Conservation (phyloP, 2,329 filamentous ascomycete species). For the Didymella pomorum region DNA sequence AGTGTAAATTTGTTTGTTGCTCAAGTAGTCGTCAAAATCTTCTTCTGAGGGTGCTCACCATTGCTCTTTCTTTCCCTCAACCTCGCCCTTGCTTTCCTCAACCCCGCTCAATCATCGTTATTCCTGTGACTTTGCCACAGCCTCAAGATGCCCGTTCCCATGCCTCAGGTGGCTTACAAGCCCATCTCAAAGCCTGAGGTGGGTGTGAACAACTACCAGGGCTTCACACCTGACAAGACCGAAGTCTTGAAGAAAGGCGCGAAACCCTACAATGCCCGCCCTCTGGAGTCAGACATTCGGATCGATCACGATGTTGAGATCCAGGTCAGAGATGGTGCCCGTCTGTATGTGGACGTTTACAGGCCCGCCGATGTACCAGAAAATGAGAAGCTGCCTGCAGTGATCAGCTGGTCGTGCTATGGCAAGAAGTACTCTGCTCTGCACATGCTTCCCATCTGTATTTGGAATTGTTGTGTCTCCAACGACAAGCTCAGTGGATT, state of each 20-base stretch:
- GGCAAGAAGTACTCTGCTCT: constrained; percentile 47
- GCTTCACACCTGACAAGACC: not conserved
- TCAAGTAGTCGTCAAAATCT: not conserved
- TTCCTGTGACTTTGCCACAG: not conserved
- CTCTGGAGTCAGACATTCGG: not conserved
- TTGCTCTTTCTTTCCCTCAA: not conserved
- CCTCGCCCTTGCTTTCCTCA: too few species aligned
- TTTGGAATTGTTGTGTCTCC: not conserved
- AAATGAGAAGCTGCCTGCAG: constrained; percentile 52
- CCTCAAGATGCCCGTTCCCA: not conserved
- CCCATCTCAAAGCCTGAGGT: not conserved
- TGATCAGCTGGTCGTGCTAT: constrained; percentile 57
- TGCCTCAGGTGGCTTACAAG: not conserved
- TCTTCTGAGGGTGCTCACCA: not conserved
- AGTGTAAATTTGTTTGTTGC: not conserved
- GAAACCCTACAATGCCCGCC: not conserved
- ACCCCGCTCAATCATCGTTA: not conserved
- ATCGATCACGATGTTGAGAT: not conserved
- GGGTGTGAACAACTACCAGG: not conserved
- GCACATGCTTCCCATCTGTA: constrained; percentile 24
- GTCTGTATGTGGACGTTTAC: constrained; percentile 53
- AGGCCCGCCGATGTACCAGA: constrained; percentile 47
- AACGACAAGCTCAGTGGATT: constrained; percentile 35
- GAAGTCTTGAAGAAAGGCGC: not conserved
- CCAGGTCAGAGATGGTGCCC: not conserved